Evolutionary conservation across 1,284 basidiomycete genomes (phyloP).

Genomic region (Ceratobasidium sp.): DNA sequence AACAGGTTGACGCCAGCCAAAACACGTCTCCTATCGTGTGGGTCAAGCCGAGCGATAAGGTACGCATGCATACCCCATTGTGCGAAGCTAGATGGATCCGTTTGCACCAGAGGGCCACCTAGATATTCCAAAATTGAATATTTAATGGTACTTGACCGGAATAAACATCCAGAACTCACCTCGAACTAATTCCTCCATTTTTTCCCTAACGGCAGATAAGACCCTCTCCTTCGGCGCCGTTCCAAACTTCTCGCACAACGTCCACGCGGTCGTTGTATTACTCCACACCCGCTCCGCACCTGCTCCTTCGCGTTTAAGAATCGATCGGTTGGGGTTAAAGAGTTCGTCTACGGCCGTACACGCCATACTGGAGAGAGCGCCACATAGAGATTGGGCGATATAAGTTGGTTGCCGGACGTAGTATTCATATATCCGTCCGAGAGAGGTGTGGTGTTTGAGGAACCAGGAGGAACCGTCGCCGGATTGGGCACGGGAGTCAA

Average conservation of each 20-base stretch:
- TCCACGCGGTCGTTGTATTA: conserved; percentile 24
- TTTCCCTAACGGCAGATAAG: conserved; percentile 8
- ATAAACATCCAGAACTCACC: conserved; percentile 24
- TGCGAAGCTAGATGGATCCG: conserved; percentile 10
- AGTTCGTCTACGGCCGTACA: conserved; percentile 15
- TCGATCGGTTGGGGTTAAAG: conserved; percentile 2
- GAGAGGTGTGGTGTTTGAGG: conserved; percentile 17
- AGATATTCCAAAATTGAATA: background rate
- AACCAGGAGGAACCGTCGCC: conserved; percentile 19
- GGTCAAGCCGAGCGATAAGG: conserved; percentile 33
- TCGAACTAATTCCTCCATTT: conserved; percentile 21
- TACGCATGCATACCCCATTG: conserved; percentile 38
- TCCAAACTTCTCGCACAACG: conserved; percentile 31
- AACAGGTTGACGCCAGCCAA: conserved; percentile 1
- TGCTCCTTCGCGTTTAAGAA: conserved; percentile 9
- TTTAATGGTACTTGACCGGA: background rate
- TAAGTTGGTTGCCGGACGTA: background rate
- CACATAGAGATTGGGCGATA: background rate
- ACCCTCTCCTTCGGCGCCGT: conserved; percentile 20
- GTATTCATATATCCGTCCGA: conserved; percentile 35
- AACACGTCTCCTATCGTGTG: conserved; percentile 6
- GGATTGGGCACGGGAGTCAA: conserved; percentile 9
- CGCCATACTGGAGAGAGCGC: conserved; percentile 11
- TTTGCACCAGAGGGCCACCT: background rate
- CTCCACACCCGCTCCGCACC: background rate